Base-by-base conservation (phyloP, 495 filamentous ascomycete genomes). In the Trypethelium eluteriae region DNA sequence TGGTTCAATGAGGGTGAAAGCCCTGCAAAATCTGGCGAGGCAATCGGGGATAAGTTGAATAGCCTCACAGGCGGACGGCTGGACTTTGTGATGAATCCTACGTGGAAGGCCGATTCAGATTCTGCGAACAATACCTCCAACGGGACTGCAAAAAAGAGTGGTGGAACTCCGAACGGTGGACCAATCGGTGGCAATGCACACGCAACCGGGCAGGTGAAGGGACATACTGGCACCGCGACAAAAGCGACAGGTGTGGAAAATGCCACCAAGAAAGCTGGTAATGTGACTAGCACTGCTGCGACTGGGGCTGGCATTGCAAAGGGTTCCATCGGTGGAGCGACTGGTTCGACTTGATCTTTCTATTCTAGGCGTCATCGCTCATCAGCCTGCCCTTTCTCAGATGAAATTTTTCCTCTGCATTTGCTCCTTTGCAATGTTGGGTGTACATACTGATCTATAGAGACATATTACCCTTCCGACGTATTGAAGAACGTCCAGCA, bases 1-100 rank as follows among this genome's bases (percentile, higher is more conserved):
- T 84, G 80, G 79, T 74, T 80, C 63, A 77, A 76, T 62, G 57
- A 76, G 38, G 71, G 69, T 11, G 64, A 69, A 32, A 39, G 35
- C 16, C 69, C 62, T 2, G 74, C 71, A 2, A 63, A 67, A 4
- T 63, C 70, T 16, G 73, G 76, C n/a, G 67, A 61, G 1, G 71
- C 68, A 1, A 75, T 77, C 53, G 76, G 76, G 2, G 74, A 79
- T 63, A 74, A 74, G 53, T 39, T 79, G 2, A 79, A 79, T 57
- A 68, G 36, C 16, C 49, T 76, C 14, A 76, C 73, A 2, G 76
- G 76, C 1, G 76, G 76, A 3, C 61, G 76, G 35, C 68, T 79
- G 34, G 25, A 14, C 32, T 59, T 14, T 59, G 32, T 59, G 25
- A 59, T 59, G 25, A 59, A 36, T 34, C 34, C 6, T 14, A 14